Evolutionary conservation across 106 monocot genomes (phyloP), one percentile per base, ranked within the genome.

Genomic region (Acanthochlamys bracteata): DNA sequence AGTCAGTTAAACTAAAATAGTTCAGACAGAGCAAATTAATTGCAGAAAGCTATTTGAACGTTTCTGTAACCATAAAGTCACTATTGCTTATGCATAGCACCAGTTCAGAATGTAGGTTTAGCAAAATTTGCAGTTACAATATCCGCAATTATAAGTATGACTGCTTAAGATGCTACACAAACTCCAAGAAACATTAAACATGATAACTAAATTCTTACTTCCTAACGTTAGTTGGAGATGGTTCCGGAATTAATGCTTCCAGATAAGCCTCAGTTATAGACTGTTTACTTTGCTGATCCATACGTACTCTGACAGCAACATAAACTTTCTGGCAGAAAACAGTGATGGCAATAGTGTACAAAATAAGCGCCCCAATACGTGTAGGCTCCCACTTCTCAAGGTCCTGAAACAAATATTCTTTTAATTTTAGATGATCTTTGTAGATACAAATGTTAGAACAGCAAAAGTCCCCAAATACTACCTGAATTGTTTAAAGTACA

Each of bases 201-300:
- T 9, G 10, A 45, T 13, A 54, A 54, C 12, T 4, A 10, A 55
- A 11, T 7, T 68, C 70, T 73, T 82, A 86, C 91, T 63, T 91
- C 74, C 80, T 83, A 65, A 91, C 66, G 74, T 91, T 91, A 57
- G 57, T 69, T 57, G 78, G 76, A 71, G 91, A 74, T 63, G 86
- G 91, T 57, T 91, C 86, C 42, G 91, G 91, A 67, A 91, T 86
- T 64, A 91, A 73, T 63, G 91, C 91, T 39, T 91, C 91, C 91
- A 91, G 83, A 42, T 76, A 91, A 19, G 91, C 83, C 71, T 91
- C 91, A 45, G 76, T 81, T 26, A 91, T 57, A 57, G 81, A 78
- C 39, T 62, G 78, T 67, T 68, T 77, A 67, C 80, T 80, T 55
- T 59, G 72, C 64, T 43, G 73, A 66, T 77, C 57, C 17, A 86